phyloP scores from a whole-genome alignment of 768 basidiomycete genomes.

The Mycena haematopus region DNA sequence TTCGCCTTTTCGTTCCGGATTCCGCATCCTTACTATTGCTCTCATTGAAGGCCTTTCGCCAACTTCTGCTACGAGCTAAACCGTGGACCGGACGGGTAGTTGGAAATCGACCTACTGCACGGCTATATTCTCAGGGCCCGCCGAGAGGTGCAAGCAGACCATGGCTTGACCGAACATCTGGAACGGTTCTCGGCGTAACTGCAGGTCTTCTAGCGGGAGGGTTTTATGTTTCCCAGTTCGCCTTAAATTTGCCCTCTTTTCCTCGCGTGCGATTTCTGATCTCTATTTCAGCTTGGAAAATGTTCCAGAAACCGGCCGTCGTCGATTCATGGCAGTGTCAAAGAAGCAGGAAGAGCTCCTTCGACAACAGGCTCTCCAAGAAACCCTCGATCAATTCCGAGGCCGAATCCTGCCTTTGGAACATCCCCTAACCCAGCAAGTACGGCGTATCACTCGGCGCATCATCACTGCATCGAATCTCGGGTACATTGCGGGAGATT shows the following conservation, averaged over 20 bases:
- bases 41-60: not conserved
- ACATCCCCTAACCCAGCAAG: slow-evolving; percentile 70
- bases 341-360: slow-evolving; percentile 41
- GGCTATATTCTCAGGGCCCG: slow-evolving; percentile 8
- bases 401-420: slow-evolving; percentile 64
- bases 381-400: slow-evolving; percentile 59
- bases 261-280: not conserved
- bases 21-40: not conserved
- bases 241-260: not conserved
- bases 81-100: not conserved
- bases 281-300: slow-evolving; percentile 67
- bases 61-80: not conserved
- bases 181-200: slow-evolving; percentile 12
- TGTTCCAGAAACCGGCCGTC: slow-evolving; percentile 86
- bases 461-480: slow-evolving; percentile 78
- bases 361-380: slow-evolving; percentile 44
- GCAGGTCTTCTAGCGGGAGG: slow-evolving; percentile 16
- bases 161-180: slow-evolving; percentile 5
- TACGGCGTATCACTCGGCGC: slow-evolving; percentile 70
- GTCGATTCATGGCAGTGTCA: slow-evolving; percentile 76
- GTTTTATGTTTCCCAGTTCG: slow-evolving; percentile 18
- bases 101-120: not conserved
- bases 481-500: slow-evolving; percentile 58
- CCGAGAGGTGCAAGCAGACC: not conserved
- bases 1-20: too few species aligned